Evolutionary conservation across 768 basidiomycete species (phyloP), one percentile per base, ranked within the genome.

Genomic region (Rhodosporidiobolus odoratus): DNA sequence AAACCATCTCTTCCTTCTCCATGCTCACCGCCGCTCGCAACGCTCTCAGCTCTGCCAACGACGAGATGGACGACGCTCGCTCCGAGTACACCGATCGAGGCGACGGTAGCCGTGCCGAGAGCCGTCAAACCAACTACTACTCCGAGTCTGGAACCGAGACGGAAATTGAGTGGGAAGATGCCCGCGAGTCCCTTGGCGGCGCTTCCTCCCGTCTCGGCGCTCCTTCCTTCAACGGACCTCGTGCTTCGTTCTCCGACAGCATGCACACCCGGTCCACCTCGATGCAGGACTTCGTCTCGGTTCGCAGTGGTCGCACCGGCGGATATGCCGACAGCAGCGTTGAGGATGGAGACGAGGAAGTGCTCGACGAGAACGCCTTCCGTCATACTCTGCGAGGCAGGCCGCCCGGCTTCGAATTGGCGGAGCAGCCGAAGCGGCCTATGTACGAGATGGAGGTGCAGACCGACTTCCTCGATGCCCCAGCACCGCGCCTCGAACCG

Each of bases 151-250:
- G 64, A 41, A 69, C 74, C 19, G 76, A 77, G 54, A 75, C 76
- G 9, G 76, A 75, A 9, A 60, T 65, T 41, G 76, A 76, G 45
- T 77, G 73, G 53, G 76, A 77, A 53, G 76, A 77, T 40, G 76
- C 76, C 1, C 71, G 74, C 52, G 76, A 77, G 56, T 73, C 73
- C 23, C 71, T 77, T 53, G 76, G 75, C 23, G 72, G 64, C 13
- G 63, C 63, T 5, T 19, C 63, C 2, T 64, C 63, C 25, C 53
- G 53, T 16, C 63, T 64, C 37, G 56, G 65, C n/a, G 58, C 58
- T 17, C 68, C 62, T 2, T 58, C 68, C 3, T 45, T 43, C 23
- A 56, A 37, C 25, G 56, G 60, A 5, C 69, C 69, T 21, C 64
- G 69, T 21, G 27, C 27, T 1, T 71, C 69, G 10, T 71, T 62